Evolutionary conservation across 441 rosid genomes (phyloP).

Genomic region (Kokia cookei): DNA sequence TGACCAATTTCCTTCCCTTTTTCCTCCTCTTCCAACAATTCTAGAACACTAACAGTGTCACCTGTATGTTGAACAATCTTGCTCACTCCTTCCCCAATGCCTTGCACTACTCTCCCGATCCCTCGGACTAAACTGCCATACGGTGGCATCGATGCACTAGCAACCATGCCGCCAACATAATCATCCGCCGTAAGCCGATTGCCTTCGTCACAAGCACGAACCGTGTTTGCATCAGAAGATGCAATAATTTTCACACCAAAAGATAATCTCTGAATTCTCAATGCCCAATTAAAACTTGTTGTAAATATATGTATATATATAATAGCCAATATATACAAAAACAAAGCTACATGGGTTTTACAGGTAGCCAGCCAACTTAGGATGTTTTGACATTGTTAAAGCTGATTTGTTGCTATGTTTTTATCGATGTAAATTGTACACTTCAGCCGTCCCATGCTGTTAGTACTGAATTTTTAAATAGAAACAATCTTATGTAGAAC

Average conservation of each 20-base stretch:
- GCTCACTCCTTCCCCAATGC: not conserved
- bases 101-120: not conserved
- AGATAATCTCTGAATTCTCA: not conserved
- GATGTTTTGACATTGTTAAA: slow-evolving; percentile 9
- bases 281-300: too few relatives aligned
- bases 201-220: not conserved
- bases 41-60: not conserved
- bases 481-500: not conserved
- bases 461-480: not conserved
- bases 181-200: not conserved
- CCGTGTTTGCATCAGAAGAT: not conserved
- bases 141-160: not conserved
- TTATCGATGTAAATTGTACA: not conserved
- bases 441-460: not conserved
- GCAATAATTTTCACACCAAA: not conserved
- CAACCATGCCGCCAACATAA: not conserved
- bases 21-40: not conserved
- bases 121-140: not conserved
- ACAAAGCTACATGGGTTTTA: slow-evolving; percentile 32
- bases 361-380: slow-evolving; percentile 19
- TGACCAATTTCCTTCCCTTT: not conserved
- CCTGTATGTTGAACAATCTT: not conserved
- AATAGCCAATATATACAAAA: not conserved
- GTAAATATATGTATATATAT: not conserved
- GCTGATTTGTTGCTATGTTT: not conserved